Evolutionary conservation across 352 stramenopile species (phyloP).

Genomic region (Phytophthora capsici): DNA sequence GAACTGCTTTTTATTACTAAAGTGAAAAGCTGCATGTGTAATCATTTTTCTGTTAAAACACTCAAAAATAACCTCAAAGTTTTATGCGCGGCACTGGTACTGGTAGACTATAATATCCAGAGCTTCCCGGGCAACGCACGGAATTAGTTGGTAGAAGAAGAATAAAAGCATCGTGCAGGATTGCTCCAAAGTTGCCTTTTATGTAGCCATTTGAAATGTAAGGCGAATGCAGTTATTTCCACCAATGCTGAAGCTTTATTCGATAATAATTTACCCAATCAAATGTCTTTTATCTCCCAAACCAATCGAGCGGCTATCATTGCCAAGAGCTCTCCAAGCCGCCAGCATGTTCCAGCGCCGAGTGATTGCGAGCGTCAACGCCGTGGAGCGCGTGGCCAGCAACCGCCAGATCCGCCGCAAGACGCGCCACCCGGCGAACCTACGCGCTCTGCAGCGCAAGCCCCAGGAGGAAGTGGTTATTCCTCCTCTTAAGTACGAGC

Average conservation of each 20-base stretch:
- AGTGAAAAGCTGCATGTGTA: too few species aligned
- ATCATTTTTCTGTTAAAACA: too few species aligned
- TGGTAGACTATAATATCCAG: too few species aligned
- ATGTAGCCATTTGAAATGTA: conserved; percentile 2
- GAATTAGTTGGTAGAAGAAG: too few species aligned
- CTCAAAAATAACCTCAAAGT: too few species aligned
- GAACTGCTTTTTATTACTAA: too few species aligned
- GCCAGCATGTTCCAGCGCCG: conserved; percentile 67
- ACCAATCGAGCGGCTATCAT: conserved; percentile 40
- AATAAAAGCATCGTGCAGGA: not conserved
- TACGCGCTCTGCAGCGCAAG: conserved; percentile 73
- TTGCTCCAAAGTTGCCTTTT: conserved; percentile 5
- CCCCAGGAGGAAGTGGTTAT: conserved; percentile 58
- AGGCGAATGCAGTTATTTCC: conserved; percentile 3
- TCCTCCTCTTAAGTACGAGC: conserved; percentile 82
- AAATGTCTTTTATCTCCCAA: not conserved
- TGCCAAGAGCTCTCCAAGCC: conserved; percentile 31
- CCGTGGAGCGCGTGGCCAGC: conserved; percentile 73
- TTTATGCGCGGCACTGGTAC: too few species aligned
- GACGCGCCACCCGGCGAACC: conserved; percentile 73
- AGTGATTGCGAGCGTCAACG: conserved; percentile 54
- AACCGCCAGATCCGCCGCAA: conserved; percentile 89
- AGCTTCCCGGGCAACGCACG: too few species aligned
- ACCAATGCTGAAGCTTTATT: conserved; percentile 11
- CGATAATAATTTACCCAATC: conserved; percentile 8